Percentiles rank a stretch among this genome's conserved stretches.
These are phyloP conservation scores for Paramecium sonneborni DNA, from an alignment of 73 alveolate species.

Conservation along the genomic window DNA sequence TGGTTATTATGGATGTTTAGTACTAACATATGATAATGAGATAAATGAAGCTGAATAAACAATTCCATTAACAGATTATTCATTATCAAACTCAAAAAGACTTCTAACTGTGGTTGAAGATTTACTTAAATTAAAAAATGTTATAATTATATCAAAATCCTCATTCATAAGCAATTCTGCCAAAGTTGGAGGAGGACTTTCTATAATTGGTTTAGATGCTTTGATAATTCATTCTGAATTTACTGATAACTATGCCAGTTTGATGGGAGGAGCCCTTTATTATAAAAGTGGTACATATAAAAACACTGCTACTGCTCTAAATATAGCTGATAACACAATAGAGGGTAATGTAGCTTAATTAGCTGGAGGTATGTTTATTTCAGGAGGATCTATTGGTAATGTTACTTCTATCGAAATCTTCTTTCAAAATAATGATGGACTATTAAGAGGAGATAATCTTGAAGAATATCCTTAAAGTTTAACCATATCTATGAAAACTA, in stretches of 20 bases:
- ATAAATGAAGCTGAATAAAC: not conserved
- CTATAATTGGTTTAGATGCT: not conserved
- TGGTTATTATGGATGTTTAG: constrained; percentile 50
- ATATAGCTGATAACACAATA: not conserved
- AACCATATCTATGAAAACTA: not conserved
- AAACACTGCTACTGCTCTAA: not conserved
- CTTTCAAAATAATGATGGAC: not conserved
- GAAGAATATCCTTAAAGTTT: constrained; percentile 32
- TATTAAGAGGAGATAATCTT: not conserved
- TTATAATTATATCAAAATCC: not conserved
- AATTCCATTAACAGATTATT: constrained; percentile 7
- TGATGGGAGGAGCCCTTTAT: constrained; percentile 38
- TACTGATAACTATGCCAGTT: constrained; percentile 27
- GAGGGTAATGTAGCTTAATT: constrained; percentile 4
- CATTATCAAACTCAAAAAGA: not conserved
- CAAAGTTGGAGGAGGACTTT: constrained; percentile 11
- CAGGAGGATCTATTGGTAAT: not conserved
- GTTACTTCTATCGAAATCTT: not conserved
- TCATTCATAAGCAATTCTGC: not conserved
- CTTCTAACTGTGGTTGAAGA: not conserved
- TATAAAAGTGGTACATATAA: not conserved
- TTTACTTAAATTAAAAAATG: not conserved
- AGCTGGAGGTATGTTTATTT: constrained; percentile 34
- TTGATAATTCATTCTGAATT: not conserved
- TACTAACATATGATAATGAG: not conserved